phyloP scores from a whole-genome alignment of 345 rosid genomes.

The Gossypium herbaceum region DNA sequence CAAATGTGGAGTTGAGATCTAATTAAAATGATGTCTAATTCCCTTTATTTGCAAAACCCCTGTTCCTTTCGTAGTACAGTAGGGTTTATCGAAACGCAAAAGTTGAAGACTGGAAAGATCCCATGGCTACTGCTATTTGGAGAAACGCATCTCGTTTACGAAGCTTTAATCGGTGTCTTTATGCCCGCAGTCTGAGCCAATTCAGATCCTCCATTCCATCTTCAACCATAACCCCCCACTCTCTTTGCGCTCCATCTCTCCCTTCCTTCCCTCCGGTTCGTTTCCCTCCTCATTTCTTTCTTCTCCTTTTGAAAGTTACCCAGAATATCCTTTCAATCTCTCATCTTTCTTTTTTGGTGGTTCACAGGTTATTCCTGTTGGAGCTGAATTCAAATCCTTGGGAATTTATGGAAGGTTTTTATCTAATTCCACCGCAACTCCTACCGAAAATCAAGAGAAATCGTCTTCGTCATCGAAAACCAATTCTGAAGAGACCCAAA shows the following conservation, averaged over 20 bases:
- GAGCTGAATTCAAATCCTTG: slow-evolving; percentile 27
- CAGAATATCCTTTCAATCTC: not conserved
- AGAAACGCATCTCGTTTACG: slow-evolving; percentile 6
- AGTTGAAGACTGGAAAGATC: not conserved
- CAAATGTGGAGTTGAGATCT: too few species aligned
- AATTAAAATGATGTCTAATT: not conserved
- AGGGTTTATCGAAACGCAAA: slow-evolving; percentile 1
- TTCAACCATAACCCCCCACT: not conserved
- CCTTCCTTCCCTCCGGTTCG: not conserved
- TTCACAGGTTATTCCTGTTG: slow-evolving; percentile 33
- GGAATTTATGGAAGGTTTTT: slow-evolving; percentile 34
- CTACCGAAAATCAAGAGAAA: slow-evolving; percentile 20
- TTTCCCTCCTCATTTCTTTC: not conserved
- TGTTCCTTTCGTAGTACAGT: not conserved
- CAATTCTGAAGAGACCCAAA: slow-evolving; percentile 40
- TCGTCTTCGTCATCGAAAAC: not conserved
- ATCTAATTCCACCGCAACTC: slow-evolving; percentile 28
- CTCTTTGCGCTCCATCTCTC: not conserved
- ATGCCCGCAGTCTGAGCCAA: not conserved
- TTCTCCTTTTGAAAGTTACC: not conserved
- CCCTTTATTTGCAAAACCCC: not conserved
- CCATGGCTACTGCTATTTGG: slow-evolving; percentile 5
- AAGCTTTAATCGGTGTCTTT: not conserved
- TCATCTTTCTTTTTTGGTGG: not conserved
- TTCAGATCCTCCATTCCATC: not conserved